Conservation (phyloP, 1,284 basidiomycete genomes). For the Ustanciosporium gigantosporum region DNA sequence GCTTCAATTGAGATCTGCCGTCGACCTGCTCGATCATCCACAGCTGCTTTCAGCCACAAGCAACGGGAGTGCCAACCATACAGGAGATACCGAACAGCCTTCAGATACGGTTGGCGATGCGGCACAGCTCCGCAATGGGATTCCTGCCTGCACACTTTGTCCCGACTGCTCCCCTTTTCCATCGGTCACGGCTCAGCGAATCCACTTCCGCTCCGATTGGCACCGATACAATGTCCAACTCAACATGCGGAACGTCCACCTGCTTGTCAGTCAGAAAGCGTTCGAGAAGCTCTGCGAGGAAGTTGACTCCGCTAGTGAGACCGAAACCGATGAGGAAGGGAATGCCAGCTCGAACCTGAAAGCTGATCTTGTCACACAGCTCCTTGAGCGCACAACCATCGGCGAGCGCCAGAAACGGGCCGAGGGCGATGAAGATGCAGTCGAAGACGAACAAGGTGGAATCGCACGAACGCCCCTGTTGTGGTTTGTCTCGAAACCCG, state of each 20-base stretch:
- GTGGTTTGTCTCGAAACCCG: slow-evolving; percentile 81
- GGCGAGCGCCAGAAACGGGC: background rate
- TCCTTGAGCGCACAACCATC: slow-evolving; percentile 37
- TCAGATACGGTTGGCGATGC: slow-evolving; percentile 4
- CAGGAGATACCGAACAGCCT: background rate
- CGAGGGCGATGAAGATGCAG: slow-evolving; percentile 7
- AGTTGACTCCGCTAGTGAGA: slow-evolving; percentile 30
- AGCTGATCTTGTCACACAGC: slow-evolving; percentile 41
- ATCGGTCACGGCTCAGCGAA: slow-evolving; percentile 78
- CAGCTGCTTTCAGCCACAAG: slow-evolving; percentile 10
- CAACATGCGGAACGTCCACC: slow-evolving; percentile 11
- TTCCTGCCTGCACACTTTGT: slow-evolving; percentile 50
- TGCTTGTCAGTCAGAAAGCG: slow-evolving; percentile 21
- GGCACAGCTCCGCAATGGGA: slow-evolving; percentile 12
- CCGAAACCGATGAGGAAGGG: slow-evolving; percentile 29
- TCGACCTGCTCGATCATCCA: slow-evolving; percentile 22
- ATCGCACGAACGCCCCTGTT: slow-evolving; percentile 66
- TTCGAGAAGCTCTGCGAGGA: slow-evolving; percentile 44
- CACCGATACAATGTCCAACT: slow-evolving; percentile 93
- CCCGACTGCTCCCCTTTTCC: slow-evolving; percentile 67
- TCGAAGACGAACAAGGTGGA: slow-evolving; percentile 61
- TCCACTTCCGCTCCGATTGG: slow-evolving; percentile 93
- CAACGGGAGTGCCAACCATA: too few relatives aligned
- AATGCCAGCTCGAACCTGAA: slow-evolving; percentile 1
- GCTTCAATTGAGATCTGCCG: slow-evolving; percentile 28